Evolutionary conservation across 164 flowering plant species (phyloP), one percentile per base, ranked within the genome.

Genomic region (Chimonanthus praecox): DNA sequence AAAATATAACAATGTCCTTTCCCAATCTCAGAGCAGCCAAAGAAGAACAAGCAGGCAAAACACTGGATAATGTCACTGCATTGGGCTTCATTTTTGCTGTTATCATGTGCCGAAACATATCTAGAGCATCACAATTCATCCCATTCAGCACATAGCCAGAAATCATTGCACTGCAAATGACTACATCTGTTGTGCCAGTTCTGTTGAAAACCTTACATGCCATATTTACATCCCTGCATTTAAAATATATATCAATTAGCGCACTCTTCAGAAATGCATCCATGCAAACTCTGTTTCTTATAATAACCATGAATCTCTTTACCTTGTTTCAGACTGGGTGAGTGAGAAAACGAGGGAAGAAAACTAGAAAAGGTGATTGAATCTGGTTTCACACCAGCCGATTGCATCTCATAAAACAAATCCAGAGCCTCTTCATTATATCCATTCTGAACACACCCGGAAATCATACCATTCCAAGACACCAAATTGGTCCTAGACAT

Each of bases 391-490:
- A 86, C 66, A 49, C 89, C 89, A 74, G 82, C 70, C 65, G 73
- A 75, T 76, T 87, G 76, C 95, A 92, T 87, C 75, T 81, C 74
- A 68, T 44, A 69, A 75, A 90, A 91, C 78, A 88, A 76, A 70
- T 71, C 51, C n/a, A 72, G 67, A 46, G 91, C 94, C 73, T 89
- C 91, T 65, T 44, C 51, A 79, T 75, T 81, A 67, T 75, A 74
- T 20, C 89, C 88, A 77, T 81, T 84, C 74, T 89, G 89, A 54
- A 88, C 89, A 80, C 78, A 84, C 66, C 94, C 97, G 64, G 88
- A 77, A 75, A 94, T 89, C 88, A 94, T 88, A 15, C 82, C 90
- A 82, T 92, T 92, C 97, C 97, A 91, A 67, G 87, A 75, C 51
- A 92, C 92, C 72, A 83, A 67, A 81, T 85, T 86, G 68, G 73